phyloP scores from a whole-genome alignment of 352 stramenopile species.

The Globisporangium nagaii region DNA sequence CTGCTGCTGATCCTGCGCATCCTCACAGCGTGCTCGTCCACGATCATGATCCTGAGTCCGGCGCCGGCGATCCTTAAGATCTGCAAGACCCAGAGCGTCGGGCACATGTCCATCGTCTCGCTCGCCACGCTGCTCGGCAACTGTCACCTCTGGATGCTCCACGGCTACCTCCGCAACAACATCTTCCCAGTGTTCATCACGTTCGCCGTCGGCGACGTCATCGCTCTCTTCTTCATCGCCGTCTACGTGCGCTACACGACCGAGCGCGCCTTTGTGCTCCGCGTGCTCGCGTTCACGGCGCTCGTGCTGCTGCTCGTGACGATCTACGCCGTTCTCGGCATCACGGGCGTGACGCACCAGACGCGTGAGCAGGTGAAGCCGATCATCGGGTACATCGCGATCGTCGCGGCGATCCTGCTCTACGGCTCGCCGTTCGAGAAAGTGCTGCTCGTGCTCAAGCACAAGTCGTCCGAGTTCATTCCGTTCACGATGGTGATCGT shows the following conservation, averaged over 20 bases:
- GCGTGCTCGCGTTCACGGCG: constrained; percentile 7
- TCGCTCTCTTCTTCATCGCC: constrained; percentile 18
- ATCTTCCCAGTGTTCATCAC: constrained; percentile 34
- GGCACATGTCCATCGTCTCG: constrained; percentile 18
- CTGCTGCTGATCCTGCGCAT: constrained; percentile 10
- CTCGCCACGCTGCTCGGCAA: constrained; percentile 18
- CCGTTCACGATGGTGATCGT: constrained; percentile 29
- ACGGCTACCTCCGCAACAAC: constrained; percentile 27
- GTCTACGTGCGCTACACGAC: constrained; percentile 29
- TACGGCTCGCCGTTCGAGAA: constrained; percentile 40
- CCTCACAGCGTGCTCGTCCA: constrained; percentile 16
- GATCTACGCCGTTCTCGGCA: constrained; percentile 32
- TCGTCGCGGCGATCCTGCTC: constrained; percentile 23
- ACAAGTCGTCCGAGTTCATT: constrained; percentile 29
- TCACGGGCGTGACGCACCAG: constrained; percentile 20
- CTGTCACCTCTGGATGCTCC: constrained; percentile 32
- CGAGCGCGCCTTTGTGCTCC: constrained; percentile 17
- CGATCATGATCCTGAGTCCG: constrained; percentile 20
- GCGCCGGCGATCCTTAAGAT: constrained; percentile 14
- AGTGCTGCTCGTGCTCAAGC: constrained; percentile 24
- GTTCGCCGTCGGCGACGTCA: constrained; percentile 22
- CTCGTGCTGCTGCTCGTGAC: constrained; percentile 23
- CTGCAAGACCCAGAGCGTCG: constrained; percentile 12
- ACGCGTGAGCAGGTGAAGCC: constrained; percentile 20
- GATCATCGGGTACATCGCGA: constrained; percentile 27